These are phyloP conservation scores for Dillenia suffruticosa DNA, from an alignment of 164 flowering plant genomes.

Conservation along the genomic window DNA sequence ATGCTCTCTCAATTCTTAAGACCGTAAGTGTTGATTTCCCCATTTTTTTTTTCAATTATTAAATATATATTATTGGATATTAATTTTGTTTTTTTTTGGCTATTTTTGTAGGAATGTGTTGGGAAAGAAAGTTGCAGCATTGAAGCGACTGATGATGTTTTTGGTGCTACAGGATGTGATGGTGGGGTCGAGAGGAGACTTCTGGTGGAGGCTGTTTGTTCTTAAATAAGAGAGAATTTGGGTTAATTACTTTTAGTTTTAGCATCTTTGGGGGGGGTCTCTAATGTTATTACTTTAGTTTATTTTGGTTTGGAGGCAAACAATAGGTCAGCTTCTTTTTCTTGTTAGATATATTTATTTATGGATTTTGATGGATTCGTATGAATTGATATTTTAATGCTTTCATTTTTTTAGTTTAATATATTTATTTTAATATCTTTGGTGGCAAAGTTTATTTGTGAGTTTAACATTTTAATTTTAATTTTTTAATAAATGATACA, in stretches of 20 bases:
- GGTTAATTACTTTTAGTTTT: background rate
- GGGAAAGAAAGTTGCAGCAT: constrained; percentile 40
- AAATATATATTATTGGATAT: background rate
- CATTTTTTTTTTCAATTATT: background rate
- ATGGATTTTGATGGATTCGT: no score
- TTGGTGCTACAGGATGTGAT: constrained; percentile 30
- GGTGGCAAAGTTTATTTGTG: no score
- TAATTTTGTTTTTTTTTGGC: background rate
- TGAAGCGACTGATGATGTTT: constrained; percentile 21
- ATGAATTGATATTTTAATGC: no score
- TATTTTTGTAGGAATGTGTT: constrained; percentile 35
- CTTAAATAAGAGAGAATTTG: no score
- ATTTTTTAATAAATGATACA: no score
- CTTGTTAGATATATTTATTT: no score
- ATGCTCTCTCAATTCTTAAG: constrained; percentile 13
- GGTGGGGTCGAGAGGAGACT: constrained; percentile 19
- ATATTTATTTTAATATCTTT: no score
- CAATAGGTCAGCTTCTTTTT: background rate
- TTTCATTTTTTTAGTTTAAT: no score
- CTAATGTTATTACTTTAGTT: no score
- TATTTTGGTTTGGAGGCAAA: background rate
- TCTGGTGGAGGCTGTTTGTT: constrained; percentile 46
- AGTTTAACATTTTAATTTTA: no score
- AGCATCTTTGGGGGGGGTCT: background rate
- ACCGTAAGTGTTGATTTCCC: constrained; percentile 11